A percentile compares a stretch with the other conserved stretches of the same genome.
phyloP scores from a whole-genome alignment of 2,329 filamentous ascomycete species.

The Fusarium floridanum region DNA sequence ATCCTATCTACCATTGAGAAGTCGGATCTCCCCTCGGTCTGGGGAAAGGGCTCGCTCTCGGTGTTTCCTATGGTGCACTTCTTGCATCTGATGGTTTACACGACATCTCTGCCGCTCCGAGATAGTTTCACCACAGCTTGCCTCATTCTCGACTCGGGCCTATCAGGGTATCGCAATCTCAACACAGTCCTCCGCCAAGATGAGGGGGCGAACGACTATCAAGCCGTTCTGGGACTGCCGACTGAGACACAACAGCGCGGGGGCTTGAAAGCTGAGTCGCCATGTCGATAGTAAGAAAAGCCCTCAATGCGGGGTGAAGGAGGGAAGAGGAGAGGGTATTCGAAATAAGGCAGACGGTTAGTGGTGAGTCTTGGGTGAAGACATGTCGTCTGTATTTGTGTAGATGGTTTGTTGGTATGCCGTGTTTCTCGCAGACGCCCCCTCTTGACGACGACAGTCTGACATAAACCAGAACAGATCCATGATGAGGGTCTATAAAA shows the following conservation, averaged over 20 bases:
- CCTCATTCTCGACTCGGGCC: conserved; percentile 16
- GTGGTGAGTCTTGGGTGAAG: not conserved
- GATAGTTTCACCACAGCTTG: conserved; percentile 34
- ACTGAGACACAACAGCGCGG: conserved; percentile 32
- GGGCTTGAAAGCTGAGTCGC: conserved; percentile 32
- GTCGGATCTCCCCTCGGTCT: not conserved
- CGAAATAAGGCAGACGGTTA: not conserved
- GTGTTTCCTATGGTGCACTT: not conserved
- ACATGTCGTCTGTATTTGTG: not conserved
- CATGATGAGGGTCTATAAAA: conserved; percentile 24
- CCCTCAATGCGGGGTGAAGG: not conserved
- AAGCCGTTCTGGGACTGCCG: conserved; percentile 25
- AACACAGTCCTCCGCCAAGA: conserved; percentile 28
- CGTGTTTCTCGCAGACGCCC: not conserved
- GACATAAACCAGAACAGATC: conserved; percentile 5
- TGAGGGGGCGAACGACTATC: conserved; percentile 26
- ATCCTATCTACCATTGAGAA: not conserved
- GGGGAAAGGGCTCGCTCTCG: conserved; percentile 1
- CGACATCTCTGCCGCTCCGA: conserved; percentile 8
- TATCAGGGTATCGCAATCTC: conserved; percentile 27
- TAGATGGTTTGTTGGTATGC: not conserved
- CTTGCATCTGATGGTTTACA: conserved; percentile 11
- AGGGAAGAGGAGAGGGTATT: not conserved
- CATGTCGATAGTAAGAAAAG: not conserved
- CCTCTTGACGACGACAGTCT: conserved; percentile 8